These are phyloP conservation scores for Trichoderma sp. DNA, from an alignment of 2,329 filamentous ascomycete genomes.

Conservation along the genomic window DNA sequence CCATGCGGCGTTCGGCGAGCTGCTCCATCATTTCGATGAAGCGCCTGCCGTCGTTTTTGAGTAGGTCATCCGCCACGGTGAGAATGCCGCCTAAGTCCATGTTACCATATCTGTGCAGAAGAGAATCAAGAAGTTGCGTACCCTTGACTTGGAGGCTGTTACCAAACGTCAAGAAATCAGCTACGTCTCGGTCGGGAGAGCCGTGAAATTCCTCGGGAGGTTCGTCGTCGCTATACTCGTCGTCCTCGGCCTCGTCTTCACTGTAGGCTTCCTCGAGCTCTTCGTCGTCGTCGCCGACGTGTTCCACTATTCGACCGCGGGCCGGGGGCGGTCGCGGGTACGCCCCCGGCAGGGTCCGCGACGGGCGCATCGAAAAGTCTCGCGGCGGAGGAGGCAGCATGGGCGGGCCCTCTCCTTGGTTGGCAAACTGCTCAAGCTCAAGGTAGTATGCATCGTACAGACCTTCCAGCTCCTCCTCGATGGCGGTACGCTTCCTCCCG, in stretches of 20 bases:
- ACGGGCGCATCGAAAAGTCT: constrained; percentile 62
- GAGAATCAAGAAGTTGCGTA: constrained; percentile 54
- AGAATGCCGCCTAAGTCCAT: constrained; percentile 83
- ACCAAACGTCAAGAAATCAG: constrained; percentile 96
- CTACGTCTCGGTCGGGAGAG: constrained; percentile 64
- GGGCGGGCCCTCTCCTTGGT: constrained; percentile 71
- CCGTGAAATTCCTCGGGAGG: constrained; percentile 69
- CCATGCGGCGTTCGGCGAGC: constrained; percentile 94
- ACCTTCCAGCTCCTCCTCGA: constrained; percentile 96
- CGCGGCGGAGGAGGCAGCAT: constrained; percentile 53
- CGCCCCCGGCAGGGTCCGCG: constrained; percentile 59
- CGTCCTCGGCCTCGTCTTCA: constrained; percentile 59
- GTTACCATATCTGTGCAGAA: constrained; percentile 51
- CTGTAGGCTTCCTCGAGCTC: constrained; percentile 55
- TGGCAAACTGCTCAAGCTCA: constrained; percentile 95
- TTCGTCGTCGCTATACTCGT: constrained; percentile 67
- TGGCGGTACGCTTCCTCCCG: constrained; percentile 91
- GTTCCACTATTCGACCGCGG: constrained; percentile 72
- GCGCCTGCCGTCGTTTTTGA: constrained; percentile 98
- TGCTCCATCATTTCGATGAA: constrained; percentile 99
- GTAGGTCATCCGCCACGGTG: constrained; percentile 94
- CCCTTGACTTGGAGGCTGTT: constrained; percentile 94
- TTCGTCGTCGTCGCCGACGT: constrained; percentile 59
- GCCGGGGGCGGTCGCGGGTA: constrained; percentile 70
- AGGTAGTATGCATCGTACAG: constrained; percentile 98